Base-by-base conservation (phyloP, 331 rosid genomes). In the Pyracantha coccinea region DNA sequence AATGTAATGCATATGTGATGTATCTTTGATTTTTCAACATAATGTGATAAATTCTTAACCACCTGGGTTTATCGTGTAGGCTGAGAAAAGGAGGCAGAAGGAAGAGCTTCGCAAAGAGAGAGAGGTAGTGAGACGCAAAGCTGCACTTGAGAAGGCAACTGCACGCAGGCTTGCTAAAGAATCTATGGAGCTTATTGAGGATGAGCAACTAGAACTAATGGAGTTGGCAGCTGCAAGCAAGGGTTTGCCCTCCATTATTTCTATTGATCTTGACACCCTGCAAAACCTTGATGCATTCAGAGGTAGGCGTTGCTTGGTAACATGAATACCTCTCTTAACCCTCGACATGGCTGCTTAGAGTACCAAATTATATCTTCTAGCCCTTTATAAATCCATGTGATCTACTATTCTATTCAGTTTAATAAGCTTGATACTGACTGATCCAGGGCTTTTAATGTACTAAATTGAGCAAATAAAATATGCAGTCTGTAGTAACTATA, bases 121-220 rank as follows among this genome's bases (percentile, higher is more conserved):
- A 80, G 99, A 95, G 83, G 94, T 83, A 69, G 99, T 87, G 85
- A 90, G 96, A 81, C 92, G 93, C 85, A 88, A 92, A 85, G 96
- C 89, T 72, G 96, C 98, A 63, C 84, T 95, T 85, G 99, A 92
- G 82, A 95, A 95, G 85, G 98, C 99, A 71, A 86, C 88, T 77
- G 97, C 98, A 72, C 96, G 97, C 23, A 92, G 86, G 80, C 89
- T 95, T 73, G 97, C 97, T 77, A 89, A 90, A 83, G 97, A 95
- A 79, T 95, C 99, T 74, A 92, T 92, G 99, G 99, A 95, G 83
- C 96, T 95, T 80, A 89, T 92, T 77, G 98, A 95, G 88, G 98
- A 95, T 77, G 99, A 92, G 71, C 98, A 95, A 69, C 89, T 95
- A 74, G 99, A 95, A 82, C 77, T 95, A 87, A 95, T 95, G 99